These are phyloP conservation scores for Biscogniauxia mediterranea DNA, from an alignment of 2,329 filamentous ascomycete species.

Conservation along the genomic window DNA sequence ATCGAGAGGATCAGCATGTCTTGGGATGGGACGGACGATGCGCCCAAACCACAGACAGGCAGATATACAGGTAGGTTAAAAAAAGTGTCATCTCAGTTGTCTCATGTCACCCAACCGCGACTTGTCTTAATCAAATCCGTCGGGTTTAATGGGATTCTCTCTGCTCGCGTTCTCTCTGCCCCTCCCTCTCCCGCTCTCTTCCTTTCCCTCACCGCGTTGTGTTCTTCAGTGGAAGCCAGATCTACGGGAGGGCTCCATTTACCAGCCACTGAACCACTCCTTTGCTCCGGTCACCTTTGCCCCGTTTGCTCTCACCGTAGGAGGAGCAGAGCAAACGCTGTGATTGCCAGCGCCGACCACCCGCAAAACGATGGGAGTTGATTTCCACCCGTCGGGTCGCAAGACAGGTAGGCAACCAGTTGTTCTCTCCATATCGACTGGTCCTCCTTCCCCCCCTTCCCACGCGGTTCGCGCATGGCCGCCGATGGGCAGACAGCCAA, in stretches of 20 bases:
- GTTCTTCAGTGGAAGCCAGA: background rate
- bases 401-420: background rate
- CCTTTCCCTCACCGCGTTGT: background rate
- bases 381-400: background rate
- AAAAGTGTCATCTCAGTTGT: background rate
- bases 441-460: slow-evolving; percentile 15
- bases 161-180: background rate
- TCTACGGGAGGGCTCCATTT: background rate
- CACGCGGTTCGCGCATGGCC: slow-evolving; percentile 10
- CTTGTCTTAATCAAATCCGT: background rate
- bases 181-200: no score
- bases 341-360: background rate
- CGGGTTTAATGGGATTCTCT: background rate
- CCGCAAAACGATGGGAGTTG: background rate
- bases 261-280: background rate
- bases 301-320: background rate
- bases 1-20: slow-evolving; percentile 1
- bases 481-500: slow-evolving; percentile 12
- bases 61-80: no score
- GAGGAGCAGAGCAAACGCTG: background rate
- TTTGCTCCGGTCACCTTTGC: background rate
- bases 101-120: background rate
- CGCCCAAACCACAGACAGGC: background rate
- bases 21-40: background rate
- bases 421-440: slow-evolving; percentile 3